These are phyloP conservation scores for Ophiocordyceps australis DNA, from an alignment of 2,329 filamentous ascomycete species.

Conservation along the genomic window DNA sequence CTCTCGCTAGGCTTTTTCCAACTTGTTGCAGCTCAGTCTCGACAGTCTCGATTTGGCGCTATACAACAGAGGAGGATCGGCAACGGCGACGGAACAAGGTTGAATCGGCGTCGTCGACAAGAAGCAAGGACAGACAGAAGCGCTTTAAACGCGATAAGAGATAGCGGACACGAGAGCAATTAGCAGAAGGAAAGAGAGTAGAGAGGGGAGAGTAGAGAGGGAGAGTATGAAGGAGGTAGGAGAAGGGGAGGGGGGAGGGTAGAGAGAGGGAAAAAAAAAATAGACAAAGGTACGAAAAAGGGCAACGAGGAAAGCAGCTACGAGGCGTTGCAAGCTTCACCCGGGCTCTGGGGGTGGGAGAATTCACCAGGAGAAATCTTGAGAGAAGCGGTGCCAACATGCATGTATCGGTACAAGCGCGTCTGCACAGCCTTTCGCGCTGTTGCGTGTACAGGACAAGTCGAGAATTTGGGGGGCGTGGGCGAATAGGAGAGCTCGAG, in stretches of 20 bases:
- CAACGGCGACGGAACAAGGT: too few species aligned
- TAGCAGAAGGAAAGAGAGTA: not conserved
- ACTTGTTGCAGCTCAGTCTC: too few species aligned
- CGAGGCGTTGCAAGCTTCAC: slow-evolving; percentile 1
- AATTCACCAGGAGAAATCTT: not conserved
- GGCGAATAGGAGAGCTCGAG: too few species aligned
- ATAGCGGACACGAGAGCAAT: not conserved
- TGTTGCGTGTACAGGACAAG: too few species aligned
- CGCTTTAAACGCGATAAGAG: not conserved
- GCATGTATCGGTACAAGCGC: too few species aligned
- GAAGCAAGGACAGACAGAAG: not conserved
- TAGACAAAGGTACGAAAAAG: not conserved
- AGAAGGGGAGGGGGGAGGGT: not conserved
- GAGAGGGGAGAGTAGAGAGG: not conserved
- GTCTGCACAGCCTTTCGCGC: too few species aligned
- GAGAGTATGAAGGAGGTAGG: not conserved
- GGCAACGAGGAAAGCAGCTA: slow-evolving; percentile 1
- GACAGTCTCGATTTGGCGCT: too few species aligned
- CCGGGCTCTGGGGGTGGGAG: not conserved
- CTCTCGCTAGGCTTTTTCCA: too few species aligned
- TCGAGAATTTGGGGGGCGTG: too few species aligned
- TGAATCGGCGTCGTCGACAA: not conserved
- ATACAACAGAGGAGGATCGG: too few species aligned
- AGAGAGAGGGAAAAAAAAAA: too few species aligned
- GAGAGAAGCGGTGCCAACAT: not conserved